Base-by-base conservation (phyloP, 257 asterid genomes). In the Solanum paucissectum region DNA sequence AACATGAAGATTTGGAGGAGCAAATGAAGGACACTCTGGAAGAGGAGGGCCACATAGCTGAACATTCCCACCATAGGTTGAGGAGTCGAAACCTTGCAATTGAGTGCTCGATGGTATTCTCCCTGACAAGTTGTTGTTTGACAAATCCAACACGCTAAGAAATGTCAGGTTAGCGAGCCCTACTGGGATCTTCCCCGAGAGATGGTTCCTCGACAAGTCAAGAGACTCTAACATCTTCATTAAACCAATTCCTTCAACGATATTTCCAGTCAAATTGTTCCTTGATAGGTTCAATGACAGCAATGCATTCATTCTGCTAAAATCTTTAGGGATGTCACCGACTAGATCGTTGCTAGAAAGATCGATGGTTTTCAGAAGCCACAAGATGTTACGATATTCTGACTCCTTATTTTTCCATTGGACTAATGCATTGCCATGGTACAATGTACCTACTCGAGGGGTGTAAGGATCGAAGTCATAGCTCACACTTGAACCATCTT, bases 81-180 rank as follows among this genome's bases (percentile, higher is more conserved):
- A 93, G 25, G 77, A 40, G 27, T 74, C 14, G 21, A 93, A 92
- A 18, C 91, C 77, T 46, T 88, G 91, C 23, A 91, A 52, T 85
- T 92, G 93, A 29, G 92, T 87, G 73, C 92, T 16, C 3, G 18
- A 3, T 14, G 93, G 94, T 71, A 91, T 91, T 38, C 60, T 79
- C 5, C 92, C 95, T 0, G 89, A 88, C 4, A 91, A 86, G 36
- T 77, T 44, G 85, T 93, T 92, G 87, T 84, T 73, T 3, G 93
- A 75, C 88, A 92, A 87, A 60, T 92, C 87, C 14, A 92, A 87
- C 88, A 82, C 74, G 8, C 84, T 73, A 36, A 87, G 83, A 83
- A 42, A 83, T 7, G 85, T 33, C 34, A 87, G 14, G 29, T 75
- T 34, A 46, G 84, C 23, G 9, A 87, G 87, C 62, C 87, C 77